Evolutionary conservation across 2,329 filamentous ascomycete species (phyloP), one percentile per base, ranked within the genome.

Genomic region (Immersiporthe knoxdaviesiana): DNA sequence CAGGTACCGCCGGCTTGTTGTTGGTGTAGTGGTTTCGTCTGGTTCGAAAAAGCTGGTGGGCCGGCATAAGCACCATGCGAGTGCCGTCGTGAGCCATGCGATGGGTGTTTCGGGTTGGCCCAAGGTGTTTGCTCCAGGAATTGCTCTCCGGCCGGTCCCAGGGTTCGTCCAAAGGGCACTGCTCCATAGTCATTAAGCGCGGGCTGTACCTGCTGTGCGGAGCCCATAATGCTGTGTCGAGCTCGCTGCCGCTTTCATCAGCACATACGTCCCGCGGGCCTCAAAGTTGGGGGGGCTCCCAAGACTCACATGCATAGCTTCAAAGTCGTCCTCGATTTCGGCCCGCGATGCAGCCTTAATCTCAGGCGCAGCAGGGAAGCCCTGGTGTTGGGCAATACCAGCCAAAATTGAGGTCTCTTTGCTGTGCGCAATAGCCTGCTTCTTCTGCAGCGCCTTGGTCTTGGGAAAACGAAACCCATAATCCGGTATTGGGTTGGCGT

Each of bases 361-460:
- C 44, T 92, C 86, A 27, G 96, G 96, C n/a, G 94, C 96, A 41
- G 95, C 94, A 47, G 96, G 96, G 80, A 99, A 99, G 32, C 96
- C 96, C 76, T 97, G 90, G 78, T 97, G 94, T 81, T 97, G 98
- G 47, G 95, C 94, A 65, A 98, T 86, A 50, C 95, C 95, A 7
- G 94, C 91, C 68, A 99, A 83, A 37, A 97, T 89, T 0, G 94
- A 97, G 5, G 99, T 94, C 78, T 99, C 96, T 73, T 91, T 92
- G 78, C 97, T 98, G 82, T 98, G 98, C 61, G 94, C 92, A 63
- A 94, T 87, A 74, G 97, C 94, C 72, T 97, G 92, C 71, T 89
- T 86, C 70, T 97, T 87, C 75, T 95, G 92, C 75, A 94, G 91
- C 37, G 90, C 87, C 71, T 90, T 88, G 72, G 91, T 90, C 64